phyloP scores from a whole-genome alignment of 2,329 filamentous ascomycete species.

The Colletotrichum agaves region DNA sequence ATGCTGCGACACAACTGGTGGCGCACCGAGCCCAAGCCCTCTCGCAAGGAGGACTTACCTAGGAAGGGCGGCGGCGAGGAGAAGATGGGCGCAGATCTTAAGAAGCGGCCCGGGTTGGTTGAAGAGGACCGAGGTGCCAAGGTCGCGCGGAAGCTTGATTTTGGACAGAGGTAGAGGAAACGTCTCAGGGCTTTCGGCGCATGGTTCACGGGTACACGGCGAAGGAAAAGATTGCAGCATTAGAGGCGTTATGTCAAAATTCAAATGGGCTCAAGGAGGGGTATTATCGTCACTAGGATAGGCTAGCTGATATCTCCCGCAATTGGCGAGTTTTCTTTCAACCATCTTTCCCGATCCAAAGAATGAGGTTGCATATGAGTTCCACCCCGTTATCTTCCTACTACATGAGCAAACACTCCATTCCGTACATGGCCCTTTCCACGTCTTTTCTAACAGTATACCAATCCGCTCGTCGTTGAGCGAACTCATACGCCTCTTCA shows the following conservation, averaged over 20 bases:
- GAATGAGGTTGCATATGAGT: background rate
- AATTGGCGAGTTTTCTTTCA: background rate
- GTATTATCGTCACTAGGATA: conserved; percentile 21
- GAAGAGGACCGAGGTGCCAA: conserved; percentile 77
- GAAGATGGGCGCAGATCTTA: conserved; percentile 85
- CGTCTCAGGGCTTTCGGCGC: conserved; percentile 5
- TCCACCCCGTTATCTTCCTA: background rate
- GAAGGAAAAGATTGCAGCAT: conserved; percentile 17
- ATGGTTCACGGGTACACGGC: background rate
- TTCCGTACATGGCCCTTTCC: conserved; percentile 96
- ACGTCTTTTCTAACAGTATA: conserved; percentile 88
- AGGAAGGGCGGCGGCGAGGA: conserved; percentile 78
- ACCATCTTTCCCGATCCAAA: background rate
- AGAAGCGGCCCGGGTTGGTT: conserved; percentile 77
- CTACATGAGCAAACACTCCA: conserved; percentile 88
- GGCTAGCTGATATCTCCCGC: conserved; percentile 9
- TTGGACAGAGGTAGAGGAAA: conserved; percentile 60
- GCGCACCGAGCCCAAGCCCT: conserved; percentile 84
- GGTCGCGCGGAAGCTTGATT: conserved; percentile 85
- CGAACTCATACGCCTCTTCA: conserved; percentile 98
- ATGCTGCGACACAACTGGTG: conserved; percentile 90
- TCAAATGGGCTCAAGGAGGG: conserved; percentile 9
- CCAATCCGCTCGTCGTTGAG: conserved; percentile 94
- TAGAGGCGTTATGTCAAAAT: conserved; percentile 28
- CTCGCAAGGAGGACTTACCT: conserved; percentile 83